A percentile compares a stretch with the other conserved stretches of the same genome.
phyloP scores from a whole-genome alignment of 23 red algal species.

The Porphyridium purpureum region DNA sequence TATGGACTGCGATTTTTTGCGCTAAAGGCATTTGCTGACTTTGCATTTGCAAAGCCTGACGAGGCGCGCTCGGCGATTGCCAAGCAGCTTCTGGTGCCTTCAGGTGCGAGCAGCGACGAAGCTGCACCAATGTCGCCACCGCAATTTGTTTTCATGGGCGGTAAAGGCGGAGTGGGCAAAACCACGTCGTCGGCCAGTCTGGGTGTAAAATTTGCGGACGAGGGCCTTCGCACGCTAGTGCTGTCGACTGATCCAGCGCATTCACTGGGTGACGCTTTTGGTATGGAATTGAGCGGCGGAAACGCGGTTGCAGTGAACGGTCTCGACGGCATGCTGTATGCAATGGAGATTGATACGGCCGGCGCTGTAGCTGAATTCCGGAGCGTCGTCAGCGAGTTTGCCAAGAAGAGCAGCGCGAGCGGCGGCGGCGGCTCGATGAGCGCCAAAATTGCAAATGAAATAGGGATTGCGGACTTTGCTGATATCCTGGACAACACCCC shows the following conservation, averaged over 20 bases:
- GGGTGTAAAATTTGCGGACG: slow-evolving; percentile 32
- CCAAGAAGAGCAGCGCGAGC: slow-evolving; percentile 14
- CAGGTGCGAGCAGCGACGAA: no score
- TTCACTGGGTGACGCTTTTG: slow-evolving; percentile 74
- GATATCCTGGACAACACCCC: slow-evolving; percentile 78
- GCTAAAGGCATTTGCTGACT: slow-evolving; percentile 21
- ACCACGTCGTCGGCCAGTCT: slow-evolving; percentile 49
- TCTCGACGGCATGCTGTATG: slow-evolving; percentile 28
- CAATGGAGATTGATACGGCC: slow-evolving; percentile 84
- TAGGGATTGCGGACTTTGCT: slow-evolving; percentile 83
- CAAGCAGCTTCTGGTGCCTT: no score
- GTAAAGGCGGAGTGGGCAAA: slow-evolving; percentile 94
- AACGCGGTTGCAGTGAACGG: background rate
- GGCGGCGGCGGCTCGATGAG: no score
- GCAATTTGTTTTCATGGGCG: slow-evolving; percentile 77
- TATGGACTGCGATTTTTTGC: slow-evolving; percentile 37
- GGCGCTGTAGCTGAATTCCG: slow-evolving; percentile 67
- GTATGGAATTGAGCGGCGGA: slow-evolving; percentile 32
- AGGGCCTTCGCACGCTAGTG: slow-evolving; percentile 56
- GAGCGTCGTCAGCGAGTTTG: slow-evolving; percentile 22
- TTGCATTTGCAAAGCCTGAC: no score
- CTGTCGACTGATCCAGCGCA: slow-evolving; percentile 95
- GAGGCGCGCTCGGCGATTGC: no score
- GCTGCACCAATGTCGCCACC: no score
- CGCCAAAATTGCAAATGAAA: slow-evolving; percentile 14